Evolutionary conservation across 2,329 filamentous ascomycete species (phyloP).

Genomic region (Waltergamsia citrina): DNA sequence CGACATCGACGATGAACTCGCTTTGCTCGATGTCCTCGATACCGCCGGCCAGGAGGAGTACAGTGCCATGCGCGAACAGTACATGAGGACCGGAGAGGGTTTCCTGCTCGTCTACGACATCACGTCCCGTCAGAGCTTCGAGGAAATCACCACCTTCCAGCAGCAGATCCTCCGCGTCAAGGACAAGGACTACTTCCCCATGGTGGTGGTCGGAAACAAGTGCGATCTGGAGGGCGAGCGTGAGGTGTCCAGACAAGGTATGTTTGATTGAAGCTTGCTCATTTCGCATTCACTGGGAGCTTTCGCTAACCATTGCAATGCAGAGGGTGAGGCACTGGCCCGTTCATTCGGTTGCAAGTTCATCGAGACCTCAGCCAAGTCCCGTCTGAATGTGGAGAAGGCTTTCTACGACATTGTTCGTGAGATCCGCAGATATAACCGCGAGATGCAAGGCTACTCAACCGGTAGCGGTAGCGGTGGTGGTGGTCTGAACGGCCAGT

Average conservation of each 20-base stretch:
- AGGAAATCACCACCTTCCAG: conserved; percentile 97
- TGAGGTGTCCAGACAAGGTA: conserved; percentile 87
- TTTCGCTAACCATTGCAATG: conserved; percentile 8
- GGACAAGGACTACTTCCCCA: conserved; percentile 99
- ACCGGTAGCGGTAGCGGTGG: conserved; percentile 56
- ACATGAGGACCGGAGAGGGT: conserved; percentile 98
- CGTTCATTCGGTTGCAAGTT: conserved; percentile 92
- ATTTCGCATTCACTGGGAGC: background rate
- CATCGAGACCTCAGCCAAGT: conserved; percentile 98
- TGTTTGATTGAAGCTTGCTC: conserved; percentile 13
- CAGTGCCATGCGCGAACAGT: conserved; percentile 98
- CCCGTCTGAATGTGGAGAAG: conserved; percentile 95
- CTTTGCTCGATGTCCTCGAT: conserved; percentile 93
- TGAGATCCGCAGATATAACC: conserved; percentile 97
- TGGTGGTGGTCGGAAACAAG: conserved; percentile 98
- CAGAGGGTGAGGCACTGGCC: conserved; percentile 85
- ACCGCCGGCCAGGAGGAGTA: conserved; percentile 99
- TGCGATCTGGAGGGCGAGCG: conserved; percentile 93
- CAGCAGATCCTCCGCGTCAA: conserved; percentile 98
- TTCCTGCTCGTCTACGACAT: conserved; percentile 98
- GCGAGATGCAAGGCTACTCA: conserved; percentile 87
- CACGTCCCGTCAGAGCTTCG: conserved; percentile 92
- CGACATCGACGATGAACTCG: conserved; percentile 96
- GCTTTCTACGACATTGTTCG: conserved; percentile 98
- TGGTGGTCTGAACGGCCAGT: conserved; percentile 50